A percentile compares a stretch with the other conserved stretches of the same genome.
These are phyloP conservation scores for Lachnellula arida DNA, from an alignment of 2,329 filamentous ascomycete genomes.

Conservation along the genomic window DNA sequence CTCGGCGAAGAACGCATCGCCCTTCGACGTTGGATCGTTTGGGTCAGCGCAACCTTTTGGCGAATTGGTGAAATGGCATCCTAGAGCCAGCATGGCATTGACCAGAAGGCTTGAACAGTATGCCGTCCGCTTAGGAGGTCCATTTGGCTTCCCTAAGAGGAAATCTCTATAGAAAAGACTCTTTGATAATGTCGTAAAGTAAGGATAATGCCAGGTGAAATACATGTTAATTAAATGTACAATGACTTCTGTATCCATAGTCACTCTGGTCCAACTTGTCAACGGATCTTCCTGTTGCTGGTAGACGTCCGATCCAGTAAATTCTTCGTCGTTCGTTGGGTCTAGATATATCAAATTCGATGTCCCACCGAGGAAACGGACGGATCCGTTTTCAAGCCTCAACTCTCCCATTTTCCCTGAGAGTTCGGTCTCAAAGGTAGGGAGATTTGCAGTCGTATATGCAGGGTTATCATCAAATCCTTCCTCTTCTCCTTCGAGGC, in stretches of 20 bases:
- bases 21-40: slow-evolving; percentile 77
- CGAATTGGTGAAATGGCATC: slow-evolving; percentile 85
- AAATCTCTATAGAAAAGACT: slow-evolving; percentile 85
- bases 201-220: slow-evolving; percentile 96
- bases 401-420: slow-evolving; percentile 92
- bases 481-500: slow-evolving; percentile 34
- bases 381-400: slow-evolving; percentile 77
- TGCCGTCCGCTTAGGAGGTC: slow-evolving; percentile 49
- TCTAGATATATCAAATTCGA: slow-evolving; percentile 85
- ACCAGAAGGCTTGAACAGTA: slow-evolving; percentile 90
- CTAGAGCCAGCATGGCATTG: slow-evolving; percentile 88
- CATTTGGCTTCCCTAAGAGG: slow-evolving; percentile 58
- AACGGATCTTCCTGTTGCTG: slow-evolving; percentile 59
- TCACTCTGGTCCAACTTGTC: slow-evolving; percentile 84
- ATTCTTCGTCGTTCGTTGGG: slow-evolving; percentile 36
- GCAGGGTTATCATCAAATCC: slow-evolving; percentile 39
- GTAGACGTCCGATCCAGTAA: slow-evolving; percentile 28
- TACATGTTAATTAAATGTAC: slow-evolving; percentile 94
- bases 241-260: slow-evolving; percentile 71
- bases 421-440: slow-evolving; percentile 65
- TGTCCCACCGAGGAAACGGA: slow-evolving; percentile 89
- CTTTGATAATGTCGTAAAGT: slow-evolving; percentile 88
- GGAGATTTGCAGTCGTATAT: slow-evolving; percentile 39
- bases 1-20: slow-evolving; percentile 93
- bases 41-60: slow-evolving; percentile 65